Conservation (phyloP, 176 grass and related monocot genomes). For the Pontederia crassipes region DNA sequence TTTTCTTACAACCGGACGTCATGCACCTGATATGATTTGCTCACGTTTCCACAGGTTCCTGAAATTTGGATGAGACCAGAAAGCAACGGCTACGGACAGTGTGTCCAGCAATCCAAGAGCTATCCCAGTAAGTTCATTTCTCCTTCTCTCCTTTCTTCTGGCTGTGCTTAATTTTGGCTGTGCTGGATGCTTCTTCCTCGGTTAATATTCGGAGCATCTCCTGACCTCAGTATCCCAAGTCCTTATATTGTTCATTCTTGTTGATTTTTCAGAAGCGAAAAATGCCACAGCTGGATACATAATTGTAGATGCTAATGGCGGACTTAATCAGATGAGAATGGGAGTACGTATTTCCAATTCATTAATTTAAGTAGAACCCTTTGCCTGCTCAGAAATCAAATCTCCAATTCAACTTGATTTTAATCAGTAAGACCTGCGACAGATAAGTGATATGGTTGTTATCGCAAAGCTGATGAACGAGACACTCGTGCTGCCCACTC, state of each 20-base stretch:
- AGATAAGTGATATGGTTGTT: slow-evolving; percentile 99
- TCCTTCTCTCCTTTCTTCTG: too few relatives aligned
- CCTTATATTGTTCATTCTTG: too few relatives aligned
- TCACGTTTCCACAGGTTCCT: not conserved
- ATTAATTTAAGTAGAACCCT: too few relatives aligned
- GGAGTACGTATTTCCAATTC: slow-evolving; percentile 34
- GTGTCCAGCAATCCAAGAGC: not conserved
- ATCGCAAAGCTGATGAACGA: slow-evolving; percentile 84
- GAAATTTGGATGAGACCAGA: slow-evolving; percentile 19
- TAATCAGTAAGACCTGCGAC: not conserved
- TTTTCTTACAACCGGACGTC: not conserved
- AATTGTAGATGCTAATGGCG: slow-evolving; percentile 53
- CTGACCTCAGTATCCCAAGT: too few relatives aligned
- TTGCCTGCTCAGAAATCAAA: too few relatives aligned
- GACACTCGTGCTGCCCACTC: slow-evolving; percentile 51
- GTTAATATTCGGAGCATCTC: not conserved
- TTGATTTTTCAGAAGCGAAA: not conserved
- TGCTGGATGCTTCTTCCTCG: too few relatives aligned
- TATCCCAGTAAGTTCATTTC: not conserved
- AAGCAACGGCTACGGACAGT: not conserved
- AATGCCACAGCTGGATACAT: not conserved
- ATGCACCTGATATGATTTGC: not conserved
- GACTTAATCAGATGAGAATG: slow-evolving; percentile 93
- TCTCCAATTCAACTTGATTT: too few relatives aligned
- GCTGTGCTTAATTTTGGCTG: too few relatives aligned